Conservation (phyloP, 805 yeast species). For the Myxozyma geophila region DNA sequence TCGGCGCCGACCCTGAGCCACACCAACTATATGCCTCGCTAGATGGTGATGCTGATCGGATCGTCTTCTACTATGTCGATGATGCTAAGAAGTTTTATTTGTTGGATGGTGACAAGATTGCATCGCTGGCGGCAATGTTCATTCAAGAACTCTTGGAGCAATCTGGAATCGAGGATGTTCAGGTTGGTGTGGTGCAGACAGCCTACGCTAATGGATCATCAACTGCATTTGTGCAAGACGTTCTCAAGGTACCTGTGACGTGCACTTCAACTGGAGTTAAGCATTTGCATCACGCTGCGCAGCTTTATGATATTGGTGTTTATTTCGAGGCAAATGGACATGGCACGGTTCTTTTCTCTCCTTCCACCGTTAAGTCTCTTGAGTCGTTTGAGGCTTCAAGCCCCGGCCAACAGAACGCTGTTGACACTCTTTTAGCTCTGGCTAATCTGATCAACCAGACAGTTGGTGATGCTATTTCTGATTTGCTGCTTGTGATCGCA, state of each 20-base stretch:
- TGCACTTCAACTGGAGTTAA: conserved; percentile 97
- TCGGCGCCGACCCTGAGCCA: conserved; percentile 55
- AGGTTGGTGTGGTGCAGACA: conserved; percentile 89
- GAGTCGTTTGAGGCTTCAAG: conserved; percentile 46
- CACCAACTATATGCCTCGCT: conserved; percentile 73
- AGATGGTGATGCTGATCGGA: conserved; percentile 97
- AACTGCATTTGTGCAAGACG: conserved; percentile 66
- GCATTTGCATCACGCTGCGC: conserved; percentile 91
- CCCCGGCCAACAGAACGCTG: conserved; percentile 55
- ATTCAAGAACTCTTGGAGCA: conserved; percentile 58
- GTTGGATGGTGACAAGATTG: conserved; percentile 92
- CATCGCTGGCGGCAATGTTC: conserved; percentile 77
- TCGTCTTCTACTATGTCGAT: conserved; percentile 65
- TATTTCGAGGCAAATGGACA: conserved; percentile 99
- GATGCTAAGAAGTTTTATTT: conserved; percentile 45
- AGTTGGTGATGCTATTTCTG: conserved; percentile 98
- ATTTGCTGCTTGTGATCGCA: conserved; percentile 74
- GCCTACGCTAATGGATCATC: conserved; percentile 97
- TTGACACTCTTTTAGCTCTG: conserved; percentile 61
- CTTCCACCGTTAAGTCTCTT: conserved; percentile 51
- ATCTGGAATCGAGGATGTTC: conserved; percentile 47
- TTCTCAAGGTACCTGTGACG: conserved; percentile 72
- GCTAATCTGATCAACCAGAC: conserved; percentile 86
- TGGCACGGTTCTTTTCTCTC: conserved; percentile 87
- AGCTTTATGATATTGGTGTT: conserved; percentile 79